Conservation (phyloP, 208 protist genomes). For the Tritrichomonas foetus region DNA sequence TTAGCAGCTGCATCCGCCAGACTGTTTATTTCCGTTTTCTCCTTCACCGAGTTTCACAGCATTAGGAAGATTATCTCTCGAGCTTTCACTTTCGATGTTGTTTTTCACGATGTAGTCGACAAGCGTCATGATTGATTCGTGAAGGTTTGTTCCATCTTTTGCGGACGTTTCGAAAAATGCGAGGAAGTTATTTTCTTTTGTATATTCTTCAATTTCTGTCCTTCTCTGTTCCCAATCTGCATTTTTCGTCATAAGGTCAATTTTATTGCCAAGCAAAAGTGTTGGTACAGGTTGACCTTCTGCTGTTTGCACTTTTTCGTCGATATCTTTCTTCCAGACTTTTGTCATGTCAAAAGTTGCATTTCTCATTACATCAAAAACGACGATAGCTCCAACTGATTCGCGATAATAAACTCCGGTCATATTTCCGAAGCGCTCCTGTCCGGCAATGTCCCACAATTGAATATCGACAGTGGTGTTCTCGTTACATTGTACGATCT, state of each 20-base stretch:
- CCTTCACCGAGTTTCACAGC: too few species aligned
- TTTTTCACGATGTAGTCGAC: background rate
- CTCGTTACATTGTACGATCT: background rate
- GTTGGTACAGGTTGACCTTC: background rate
- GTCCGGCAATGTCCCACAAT: background rate
- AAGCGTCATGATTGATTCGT: background rate
- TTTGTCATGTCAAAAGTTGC: background rate
- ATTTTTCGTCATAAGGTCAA: background rate
- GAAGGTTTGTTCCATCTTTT: background rate
- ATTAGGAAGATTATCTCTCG: too few species aligned
- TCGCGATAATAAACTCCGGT: background rate
- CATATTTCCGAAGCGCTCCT: background rate
- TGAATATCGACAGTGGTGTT: background rate
- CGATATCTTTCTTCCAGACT: background rate
- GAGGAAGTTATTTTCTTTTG: background rate
- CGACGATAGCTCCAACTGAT: background rate
- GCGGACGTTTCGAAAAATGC: background rate
- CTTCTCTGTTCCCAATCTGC: background rate
- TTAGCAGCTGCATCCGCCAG: too few species aligned
- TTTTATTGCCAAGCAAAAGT: background rate
- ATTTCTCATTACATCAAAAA: background rate
- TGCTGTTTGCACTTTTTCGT: background rate
- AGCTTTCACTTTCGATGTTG: slow-evolving; percentile 21
- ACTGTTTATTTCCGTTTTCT: too few species aligned
- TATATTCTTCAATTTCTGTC: slow-evolving; percentile 27